Evolutionary conservation across 352 stramenopile genomes (phyloP).

Genomic region (Phytophthora kernoviae): DNA sequence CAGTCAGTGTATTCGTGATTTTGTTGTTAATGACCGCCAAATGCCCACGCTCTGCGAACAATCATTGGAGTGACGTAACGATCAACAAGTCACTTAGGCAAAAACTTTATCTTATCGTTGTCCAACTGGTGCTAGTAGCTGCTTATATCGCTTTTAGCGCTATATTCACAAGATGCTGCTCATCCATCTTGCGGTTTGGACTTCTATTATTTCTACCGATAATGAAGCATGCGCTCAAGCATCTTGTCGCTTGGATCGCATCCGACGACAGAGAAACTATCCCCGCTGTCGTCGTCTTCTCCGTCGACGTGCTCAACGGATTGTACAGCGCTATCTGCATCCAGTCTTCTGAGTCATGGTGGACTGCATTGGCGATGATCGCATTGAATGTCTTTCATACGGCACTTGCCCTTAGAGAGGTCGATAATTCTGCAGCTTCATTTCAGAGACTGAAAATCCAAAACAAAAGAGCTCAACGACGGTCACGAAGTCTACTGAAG

Average conservation of each 20-base stretch:
- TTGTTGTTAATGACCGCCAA: neutral
- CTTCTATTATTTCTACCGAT: slow-evolving; percentile 8
- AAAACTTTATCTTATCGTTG: slow-evolving; percentile 12
- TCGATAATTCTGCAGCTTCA: neutral
- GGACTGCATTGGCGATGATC: slow-evolving; percentile 14
- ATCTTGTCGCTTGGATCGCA: slow-evolving; percentile 9
- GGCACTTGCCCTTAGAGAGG: slow-evolving; percentile 7
- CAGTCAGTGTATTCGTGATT: neutral
- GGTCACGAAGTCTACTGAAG: neutral
- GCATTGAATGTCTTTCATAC: slow-evolving; percentile 9
- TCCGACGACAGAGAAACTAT: slow-evolving; percentile 6
- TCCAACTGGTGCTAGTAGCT: neutral
- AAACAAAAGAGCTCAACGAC: neutral
- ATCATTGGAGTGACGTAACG: neutral
- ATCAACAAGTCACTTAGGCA: slow-evolving; percentile 6
- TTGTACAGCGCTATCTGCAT: slow-evolving; percentile 22
- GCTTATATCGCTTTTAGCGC: slow-evolving; percentile 7
- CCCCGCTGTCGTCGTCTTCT: slow-evolving; percentile 15
- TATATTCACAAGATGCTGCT: neutral
- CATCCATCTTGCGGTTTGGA: neutral
- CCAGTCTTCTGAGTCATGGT: slow-evolving; percentile 12
- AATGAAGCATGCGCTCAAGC: slow-evolving; percentile 17
- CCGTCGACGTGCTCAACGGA: slow-evolving; percentile 15
- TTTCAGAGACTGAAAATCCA: neutral
- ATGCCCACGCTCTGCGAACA: neutral